Percentiles rank a stretch among this genome's conserved stretches.
These are phyloP conservation scores for Filobasidium floriforme DNA, from an alignment of 768 basidiomycete species.

Conservation along the genomic window DNA sequence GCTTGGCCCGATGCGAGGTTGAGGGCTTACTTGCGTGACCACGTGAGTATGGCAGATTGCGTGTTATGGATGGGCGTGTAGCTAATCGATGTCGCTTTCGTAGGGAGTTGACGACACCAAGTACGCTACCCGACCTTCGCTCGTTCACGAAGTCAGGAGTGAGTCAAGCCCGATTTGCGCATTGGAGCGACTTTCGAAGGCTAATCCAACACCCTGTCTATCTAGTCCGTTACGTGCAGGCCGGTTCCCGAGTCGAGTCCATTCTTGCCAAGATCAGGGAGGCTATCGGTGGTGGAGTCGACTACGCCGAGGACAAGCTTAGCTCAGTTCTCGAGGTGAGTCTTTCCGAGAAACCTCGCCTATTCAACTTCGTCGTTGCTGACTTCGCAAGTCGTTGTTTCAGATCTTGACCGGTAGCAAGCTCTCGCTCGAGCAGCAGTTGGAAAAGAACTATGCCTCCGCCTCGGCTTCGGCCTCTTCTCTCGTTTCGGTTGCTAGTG, in stretches of 20 bases:
- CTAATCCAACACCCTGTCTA: neutral
- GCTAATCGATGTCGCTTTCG: neutral
- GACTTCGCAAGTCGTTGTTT: conserved; percentile 25
- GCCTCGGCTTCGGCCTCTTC: conserved; percentile 30
- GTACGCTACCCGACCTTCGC: conserved; percentile 58
- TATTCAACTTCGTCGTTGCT: neutral
- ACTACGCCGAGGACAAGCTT: conserved; percentile 71
- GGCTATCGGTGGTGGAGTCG: conserved; percentile 60
- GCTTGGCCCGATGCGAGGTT: conserved; percentile 90
- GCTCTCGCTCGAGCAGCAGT: conserved; percentile 42
- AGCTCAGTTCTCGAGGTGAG: conserved; percentile 41
- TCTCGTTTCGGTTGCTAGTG: conserved; percentile 28
- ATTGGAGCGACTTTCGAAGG: neutral
- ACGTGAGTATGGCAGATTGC: conserved; percentile 25
- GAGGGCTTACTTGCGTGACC: conserved; percentile 75
- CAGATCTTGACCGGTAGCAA: conserved; percentile 44
- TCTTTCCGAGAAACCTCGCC: neutral
- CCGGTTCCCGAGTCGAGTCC: conserved; percentile 54
- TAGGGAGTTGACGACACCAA: conserved; percentile 60
- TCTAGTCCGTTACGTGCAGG: conserved; percentile 64
- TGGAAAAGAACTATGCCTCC: conserved; percentile 39
- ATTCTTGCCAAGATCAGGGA: conserved; percentile 60
- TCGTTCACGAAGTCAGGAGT: conserved; percentile 54
- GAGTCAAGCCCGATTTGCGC: conserved; percentile 47
- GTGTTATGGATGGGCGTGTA: too few relatives aligned